Conservation (phyloP, 78 protist genomes). For the slime mould (Dictyostelium discoideum) region dicty_2.7 NC_007090.3:4788001-4788500, state of each 20-base stretch:
- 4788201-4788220: background rate
- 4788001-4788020: slow-evolving; percentile 5
- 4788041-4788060: background rate
- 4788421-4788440: no score
- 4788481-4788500: no score
- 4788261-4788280: background rate
- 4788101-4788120: background rate
- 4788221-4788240: background rate
- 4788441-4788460: no score
- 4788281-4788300: background rate
- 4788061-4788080: background rate
- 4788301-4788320: slow-evolving; percentile 4
- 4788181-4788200: background rate
- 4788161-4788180: slow-evolving; percentile 6
- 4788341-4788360: background rate
- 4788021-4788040: background rate
- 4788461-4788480: no score
- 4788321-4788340: background rate
- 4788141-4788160: background rate
- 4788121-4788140: background rate
- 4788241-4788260: slow-evolving; percentile 26
- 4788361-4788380: background rate
- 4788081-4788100: background rate
- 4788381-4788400: background rate
- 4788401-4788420: background rate